Evolutionary conservation across 805 yeast genomes (phyloP), one percentile per base, ranked within the genome.

Genomic region (Candida tallmaniae): DNA sequence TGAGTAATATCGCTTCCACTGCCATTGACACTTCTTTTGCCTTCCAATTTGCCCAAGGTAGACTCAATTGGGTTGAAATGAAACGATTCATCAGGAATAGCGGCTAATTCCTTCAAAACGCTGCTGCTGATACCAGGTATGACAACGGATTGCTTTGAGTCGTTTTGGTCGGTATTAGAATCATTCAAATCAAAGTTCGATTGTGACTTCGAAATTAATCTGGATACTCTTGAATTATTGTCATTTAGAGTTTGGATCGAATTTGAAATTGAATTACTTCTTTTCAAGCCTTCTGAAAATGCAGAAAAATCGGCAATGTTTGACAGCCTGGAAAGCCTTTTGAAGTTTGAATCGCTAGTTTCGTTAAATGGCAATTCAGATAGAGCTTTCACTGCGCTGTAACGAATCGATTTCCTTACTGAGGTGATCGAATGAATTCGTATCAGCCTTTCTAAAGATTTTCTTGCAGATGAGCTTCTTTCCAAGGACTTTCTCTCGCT

Each of bases 1-100:
- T 34, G 41, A 6, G 46, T 42, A 2, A 34, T 37, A 22, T 42
- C 46, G 24, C 40, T 37, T 5, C 32, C 32, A 15, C 34, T 27
- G 8, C 31, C 36, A 32, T 22, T 35, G 48, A 34, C 41, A 42
- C 24, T 26, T 16, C 37, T 42, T 23, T 31, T 35, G 17, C 46
- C 97, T 58, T 85, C 94, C 20, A 90, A 64, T 57, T 83, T 89
- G 58, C 67, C 67, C 45, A 89, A 64, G 0, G 97, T 88, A 30
- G 78, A 76, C 33, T 69, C 72, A 10, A 88, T 65, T 0, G 95
- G 96, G 12, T 71, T 76, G 19, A 70, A 74, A 25, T 63, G 68
- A 27, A 73, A 62, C 0, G 79, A 69, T 30, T 82, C 88, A 54
- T 90, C 96, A 0, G 96, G 90, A 32, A 89, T 77, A 5, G 83